Evolutionary conservation across 345 rosid genomes (phyloP), one percentile per base, ranked within the genome.

Genomic region (Geranium brycei): DNA sequence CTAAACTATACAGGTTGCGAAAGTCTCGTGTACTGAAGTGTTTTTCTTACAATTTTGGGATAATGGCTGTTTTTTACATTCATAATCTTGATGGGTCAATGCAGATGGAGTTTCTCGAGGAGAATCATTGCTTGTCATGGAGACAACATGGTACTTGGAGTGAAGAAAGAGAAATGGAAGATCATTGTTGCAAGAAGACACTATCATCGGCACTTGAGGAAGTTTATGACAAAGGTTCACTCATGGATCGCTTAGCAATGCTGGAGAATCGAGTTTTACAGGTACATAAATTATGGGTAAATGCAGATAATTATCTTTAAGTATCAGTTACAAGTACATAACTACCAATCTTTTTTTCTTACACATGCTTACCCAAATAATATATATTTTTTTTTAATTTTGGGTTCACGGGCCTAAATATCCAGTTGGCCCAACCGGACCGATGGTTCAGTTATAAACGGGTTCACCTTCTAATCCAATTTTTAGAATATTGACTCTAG

Each of bases 201-300:
- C 19, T 75, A 18, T 71, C 75, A 2, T 68, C 73, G 58, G 83
- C 73, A 1, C 72, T 75, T 5, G 79, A 79, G 65, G 83, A 76
- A 69, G 83, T 77, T 30, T 41, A 62, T 17, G 62, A 62, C 23
- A 81, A 75, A 63, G 78, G 85, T 63, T 70, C 73, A 0, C 56
- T 75, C 16, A 62, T 75, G 63, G 79, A 79, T 56, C 61, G 73
- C 47, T 62, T 79, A 4, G 70, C 70, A 28, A 23, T 67, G 67
- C 83, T 79, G 4, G 78, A 79, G 59, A 72, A 68, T 51, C 74
- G 72, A 60, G 74, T 73, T 14, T 65, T 78, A 40, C 77, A 78
- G 76, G 79, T 76, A 19, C 0, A 0, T 59, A 51, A 23, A 23
- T 23, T 23, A 23, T 2, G 2, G 28, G 17, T 58, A n/a, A 35